A percentile compares a stretch with the other conserved stretches of the same genome.
These are phyloP conservation scores for Beauveria asiatica DNA, from an alignment of 2,329 filamentous ascomycete genomes.

Conservation along the genomic window DNA sequence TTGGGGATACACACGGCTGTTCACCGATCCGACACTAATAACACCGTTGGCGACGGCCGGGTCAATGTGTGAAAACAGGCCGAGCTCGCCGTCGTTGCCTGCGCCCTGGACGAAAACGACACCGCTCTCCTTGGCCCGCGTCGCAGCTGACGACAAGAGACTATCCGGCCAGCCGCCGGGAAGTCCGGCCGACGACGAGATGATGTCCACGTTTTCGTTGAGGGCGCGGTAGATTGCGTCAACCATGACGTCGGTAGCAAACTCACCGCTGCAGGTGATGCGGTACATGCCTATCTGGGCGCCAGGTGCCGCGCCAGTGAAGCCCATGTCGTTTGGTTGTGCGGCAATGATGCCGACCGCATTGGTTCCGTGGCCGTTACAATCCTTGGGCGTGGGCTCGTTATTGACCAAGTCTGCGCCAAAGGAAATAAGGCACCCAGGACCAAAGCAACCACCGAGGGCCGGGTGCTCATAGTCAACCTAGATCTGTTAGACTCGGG, in stretches of 20 bases:
- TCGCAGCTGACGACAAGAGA: slow-evolving; percentile 28
- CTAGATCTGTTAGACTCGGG: neutral
- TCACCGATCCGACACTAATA: slow-evolving; percentile 35
- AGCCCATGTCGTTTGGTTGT: slow-evolving; percentile 25
- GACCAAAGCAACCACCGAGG: slow-evolving; percentile 39
- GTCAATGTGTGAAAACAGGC: slow-evolving; percentile 29
- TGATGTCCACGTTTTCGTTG: slow-evolving; percentile 30
- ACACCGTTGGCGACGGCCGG: slow-evolving; percentile 27
- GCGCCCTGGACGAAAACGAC: slow-evolving; percentile 32
- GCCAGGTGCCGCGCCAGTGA: slow-evolving; percentile 31
- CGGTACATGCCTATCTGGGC: slow-evolving; percentile 31
- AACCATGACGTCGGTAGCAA: slow-evolving; percentile 29
- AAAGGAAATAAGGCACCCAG: slow-evolving; percentile 33
- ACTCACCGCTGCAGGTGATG: slow-evolving; percentile 23
- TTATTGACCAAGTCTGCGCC: slow-evolving; percentile 38
- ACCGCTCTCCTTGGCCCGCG: slow-evolving; percentile 34
- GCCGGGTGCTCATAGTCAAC: slow-evolving; percentile 38
- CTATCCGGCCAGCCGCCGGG: slow-evolving; percentile 22
- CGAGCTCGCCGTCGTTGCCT: slow-evolving; percentile 35
- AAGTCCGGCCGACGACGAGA: slow-evolving; percentile 28
- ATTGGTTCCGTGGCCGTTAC: slow-evolving; percentile 35
- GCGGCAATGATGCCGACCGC: slow-evolving; percentile 38
- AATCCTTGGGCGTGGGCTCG: slow-evolving; percentile 26
- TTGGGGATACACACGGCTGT: slow-evolving; percentile 30
- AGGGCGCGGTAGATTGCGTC: slow-evolving; percentile 31